Evolutionary conservation across 495 filamentous ascomycete genomes (phyloP).

Genomic region (Staphylotrichum longicolle): DNA sequence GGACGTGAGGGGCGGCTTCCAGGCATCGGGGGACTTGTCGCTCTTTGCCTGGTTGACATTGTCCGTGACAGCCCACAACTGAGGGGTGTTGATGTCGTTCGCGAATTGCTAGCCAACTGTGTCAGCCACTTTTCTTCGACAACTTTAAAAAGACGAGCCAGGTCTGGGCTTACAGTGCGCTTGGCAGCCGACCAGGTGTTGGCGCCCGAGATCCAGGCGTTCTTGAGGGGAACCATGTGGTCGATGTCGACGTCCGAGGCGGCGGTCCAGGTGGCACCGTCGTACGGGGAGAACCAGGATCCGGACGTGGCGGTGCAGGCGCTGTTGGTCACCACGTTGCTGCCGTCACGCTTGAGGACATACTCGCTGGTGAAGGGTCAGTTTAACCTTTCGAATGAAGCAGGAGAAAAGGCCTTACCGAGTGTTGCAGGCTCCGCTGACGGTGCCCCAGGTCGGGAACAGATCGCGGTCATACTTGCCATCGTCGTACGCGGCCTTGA

Average conservation of each 20-base stretch:
- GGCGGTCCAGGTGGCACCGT: slow-evolving; percentile 65
- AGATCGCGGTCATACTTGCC: slow-evolving; percentile 58
- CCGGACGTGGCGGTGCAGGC: slow-evolving; percentile 59
- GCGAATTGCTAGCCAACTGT: slow-evolving; percentile 49
- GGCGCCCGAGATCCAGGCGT: slow-evolving; percentile 67
- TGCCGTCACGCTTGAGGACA: slow-evolving; percentile 68
- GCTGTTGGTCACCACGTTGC: slow-evolving; percentile 47
- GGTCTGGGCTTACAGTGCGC: slow-evolving; percentile 39
- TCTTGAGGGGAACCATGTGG: slow-evolving; percentile 70
- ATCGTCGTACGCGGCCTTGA: slow-evolving; percentile 52
- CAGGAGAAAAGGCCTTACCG: slow-evolving; percentile 20
- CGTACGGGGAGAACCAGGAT: slow-evolving; percentile 64
- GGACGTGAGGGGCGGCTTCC: slow-evolving; percentile 66
- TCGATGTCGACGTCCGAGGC: slow-evolving; percentile 71
- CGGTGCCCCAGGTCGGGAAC: slow-evolving; percentile 68
- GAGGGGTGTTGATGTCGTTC: slow-evolving; percentile 68
- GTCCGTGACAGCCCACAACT: slow-evolving; percentile 72
- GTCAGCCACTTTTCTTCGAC: too few relatives aligned
- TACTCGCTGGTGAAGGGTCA: slow-evolving; percentile 49
- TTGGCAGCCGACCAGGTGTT: slow-evolving; percentile 58
- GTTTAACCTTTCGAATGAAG: neutral
- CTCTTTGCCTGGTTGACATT: slow-evolving; percentile 69
- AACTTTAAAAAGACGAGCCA: too few relatives aligned
- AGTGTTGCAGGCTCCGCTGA: slow-evolving; percentile 59
- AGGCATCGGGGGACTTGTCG: slow-evolving; percentile 65